Percentiles rank a stretch among this genome's conserved stretches.
phyloP scores from a whole-genome alignment of 352 stramenopile genomes.

The Phytopythium boreale region DNA sequence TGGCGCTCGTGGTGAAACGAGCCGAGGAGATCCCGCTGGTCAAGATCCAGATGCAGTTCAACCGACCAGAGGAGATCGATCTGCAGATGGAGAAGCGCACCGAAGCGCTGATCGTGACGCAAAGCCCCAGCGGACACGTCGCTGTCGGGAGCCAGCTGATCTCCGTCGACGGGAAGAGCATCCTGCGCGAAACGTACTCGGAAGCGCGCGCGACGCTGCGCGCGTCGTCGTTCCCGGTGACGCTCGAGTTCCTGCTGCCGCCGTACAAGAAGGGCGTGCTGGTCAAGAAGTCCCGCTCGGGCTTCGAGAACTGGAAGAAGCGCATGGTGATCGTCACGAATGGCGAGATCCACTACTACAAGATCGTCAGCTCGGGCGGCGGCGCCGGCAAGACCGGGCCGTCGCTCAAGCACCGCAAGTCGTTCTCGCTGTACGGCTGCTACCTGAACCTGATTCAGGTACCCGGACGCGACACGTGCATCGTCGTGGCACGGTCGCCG shows the following conservation, averaged over 20 bases:
- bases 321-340: constrained; percentile 79
- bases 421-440: constrained; percentile 80
- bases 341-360: constrained; percentile 82
- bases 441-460: constrained; percentile 84
- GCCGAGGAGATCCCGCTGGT: constrained; percentile 76
- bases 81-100: constrained; percentile 74
- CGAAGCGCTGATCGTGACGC: constrained; percentile 69
- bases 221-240: constrained; percentile 52
- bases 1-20: constrained; percentile 72
- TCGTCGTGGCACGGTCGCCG: constrained; percentile 79
- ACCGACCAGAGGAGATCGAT: constrained; percentile 53
- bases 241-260: constrained; percentile 75
- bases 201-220: constrained; percentile 53
- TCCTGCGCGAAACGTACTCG: constrained; percentile 59
- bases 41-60: constrained; percentile 61
- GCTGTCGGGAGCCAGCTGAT: constrained; percentile 76
- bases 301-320: constrained; percentile 87
- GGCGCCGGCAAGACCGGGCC: constrained; percentile 15
- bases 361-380: constrained; percentile 42
- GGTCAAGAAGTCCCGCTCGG: constrained; percentile 83
- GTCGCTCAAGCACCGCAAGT: constrained; percentile 78
- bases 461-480: constrained; percentile 66
- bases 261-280: constrained; percentile 80
- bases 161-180: constrained; percentile 50
- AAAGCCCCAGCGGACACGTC: constrained; percentile 42